These are phyloP conservation scores for Pisolithus sp. DNA, from an alignment of 768 basidiomycete species.

Conservation along the genomic window DNA sequence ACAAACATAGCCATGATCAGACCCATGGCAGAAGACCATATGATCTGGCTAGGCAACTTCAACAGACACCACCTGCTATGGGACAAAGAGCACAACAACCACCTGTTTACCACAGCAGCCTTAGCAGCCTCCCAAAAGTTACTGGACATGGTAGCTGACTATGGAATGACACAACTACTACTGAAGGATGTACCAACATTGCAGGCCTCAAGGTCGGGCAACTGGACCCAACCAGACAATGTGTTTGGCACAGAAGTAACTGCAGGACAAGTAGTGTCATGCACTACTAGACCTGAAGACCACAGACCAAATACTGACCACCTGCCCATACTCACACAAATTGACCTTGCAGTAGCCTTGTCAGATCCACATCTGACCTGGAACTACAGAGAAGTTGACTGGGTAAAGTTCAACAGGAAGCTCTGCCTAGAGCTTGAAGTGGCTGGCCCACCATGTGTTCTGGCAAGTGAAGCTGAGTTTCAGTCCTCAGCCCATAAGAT, in stretches of 20 bases:
- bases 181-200: constrained; percentile 39
- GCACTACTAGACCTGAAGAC: not conserved
- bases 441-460: not conserved
- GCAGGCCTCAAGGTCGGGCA: constrained; percentile 19
- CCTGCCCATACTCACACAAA: constrained; percentile 4
- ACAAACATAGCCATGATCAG: no score
- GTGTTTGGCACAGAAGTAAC: constrained; percentile 5
- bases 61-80: constrained; percentile 30
- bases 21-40: no score
- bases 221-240: constrained; percentile 13
- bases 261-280: accelerated
- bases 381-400: constrained; percentile 5
- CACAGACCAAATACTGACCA: no score
- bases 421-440: not conserved
- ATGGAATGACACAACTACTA: constrained; percentile 33
- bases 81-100: constrained; percentile 16
- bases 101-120: constrained; percentile 15
- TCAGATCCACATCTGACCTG: no score
- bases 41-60: constrained; percentile 26
- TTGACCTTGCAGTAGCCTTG: not conserved
- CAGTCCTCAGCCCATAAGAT: no score
- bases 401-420: no score
- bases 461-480: constrained; percentile 6
- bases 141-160: no score
- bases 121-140: constrained; percentile 19